Evolutionary conservation across 2,329 filamentous ascomycete species (phyloP), one percentile per base, ranked within the genome.

Genomic region (Magnaporthiopsis incrustans): DNA sequence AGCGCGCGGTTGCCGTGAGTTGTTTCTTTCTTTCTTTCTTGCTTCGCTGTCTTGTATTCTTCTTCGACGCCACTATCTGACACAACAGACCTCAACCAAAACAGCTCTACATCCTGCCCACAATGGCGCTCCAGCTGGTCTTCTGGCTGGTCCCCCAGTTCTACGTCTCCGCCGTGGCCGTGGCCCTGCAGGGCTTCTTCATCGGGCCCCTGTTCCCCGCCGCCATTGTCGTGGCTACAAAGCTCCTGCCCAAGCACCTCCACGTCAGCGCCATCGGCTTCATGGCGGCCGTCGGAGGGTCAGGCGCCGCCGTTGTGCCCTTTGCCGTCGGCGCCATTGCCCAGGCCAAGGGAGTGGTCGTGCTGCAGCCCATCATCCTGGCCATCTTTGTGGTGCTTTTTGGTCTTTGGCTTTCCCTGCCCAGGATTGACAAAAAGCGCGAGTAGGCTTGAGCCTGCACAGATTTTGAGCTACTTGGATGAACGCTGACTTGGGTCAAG

Each of bases 251-350:
- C 0, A 81, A 79, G 56, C 82, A 90, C 66, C 78, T 92, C 32
- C 92, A 96, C 70, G 89, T 95, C 57, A 85, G 84, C n/a, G 86
- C 88, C 0, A 91, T 96, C 67, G 91, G 91, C 0, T 94, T 96
- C 69, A 88, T 89, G 0, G 86, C 89, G 0, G 90, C 91, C 0
- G 86, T 94, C 73, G 91, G 91, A 3, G 88, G 89, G 0, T 83
- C 82, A 2, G 91, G 91, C 0, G 90, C 88, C 1, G 88, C 89
- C 1, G 70, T 87, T 22, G 73, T 90, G 74, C 80, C 89, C 59
- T 79, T 92, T 80, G 82, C 83, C 0, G 85, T 90, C 0, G 89
- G 89, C 3, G 87, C 86, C 2, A 86, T 91, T 70, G 87, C 89
- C 3, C 77, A 84, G 67, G 77, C 73, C 58, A 81, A 77, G 65